Conservation (phyloP, 345 rosid genomes). For the Linum trigynum region DNA sequence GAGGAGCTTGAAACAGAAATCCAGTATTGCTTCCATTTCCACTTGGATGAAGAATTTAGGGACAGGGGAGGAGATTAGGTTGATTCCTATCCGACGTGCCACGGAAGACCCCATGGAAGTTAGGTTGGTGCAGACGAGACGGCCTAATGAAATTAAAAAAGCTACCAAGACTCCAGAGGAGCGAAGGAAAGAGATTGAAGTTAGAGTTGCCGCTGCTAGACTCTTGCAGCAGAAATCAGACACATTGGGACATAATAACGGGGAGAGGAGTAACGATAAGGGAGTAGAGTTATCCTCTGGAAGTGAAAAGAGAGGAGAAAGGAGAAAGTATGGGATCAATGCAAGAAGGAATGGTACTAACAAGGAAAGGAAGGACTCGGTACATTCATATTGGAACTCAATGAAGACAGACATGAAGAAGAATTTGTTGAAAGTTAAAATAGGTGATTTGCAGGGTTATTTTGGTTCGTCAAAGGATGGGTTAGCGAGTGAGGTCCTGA, state of each 20-base stretch:
- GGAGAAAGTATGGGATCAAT: constrained; percentile 52
- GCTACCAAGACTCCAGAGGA: constrained; percentile 89
- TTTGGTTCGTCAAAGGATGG: constrained; percentile 51
- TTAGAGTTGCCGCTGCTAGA: constrained; percentile 84
- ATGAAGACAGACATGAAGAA: constrained; percentile 47
- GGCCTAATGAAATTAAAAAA: constrained; percentile 90
- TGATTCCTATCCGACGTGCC: constrained; percentile 64
- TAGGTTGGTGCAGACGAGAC: constrained; percentile 55
- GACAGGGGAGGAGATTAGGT: constrained; percentile 71
- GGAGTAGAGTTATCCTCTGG: constrained; percentile 36
- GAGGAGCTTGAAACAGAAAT: constrained; percentile 60
- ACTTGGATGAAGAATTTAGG: constrained; percentile 82
- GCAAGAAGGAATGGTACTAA: constrained; percentile 46
- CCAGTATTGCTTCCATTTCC: constrained; percentile 58
- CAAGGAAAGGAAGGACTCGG: constrained; percentile 55
- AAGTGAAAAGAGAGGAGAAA: constrained; percentile 55
- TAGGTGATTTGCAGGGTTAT: constrained; percentile 53
- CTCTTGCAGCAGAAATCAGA: constrained; percentile 80
- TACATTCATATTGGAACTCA: constrained; percentile 62
- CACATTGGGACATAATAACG: constrained; percentile 26
- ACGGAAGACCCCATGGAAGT: constrained; percentile 85
- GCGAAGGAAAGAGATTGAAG: constrained; percentile 90
- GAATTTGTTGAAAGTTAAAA: constrained; percentile 50
- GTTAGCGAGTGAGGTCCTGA: constrained; percentile 42
- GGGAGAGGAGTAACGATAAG: constrained; percentile 30